These are phyloP conservation scores for Colletotrichum acutatum DNA, from an alignment of 2,329 filamentous ascomycete genomes.

Conservation along the genomic window DNA sequence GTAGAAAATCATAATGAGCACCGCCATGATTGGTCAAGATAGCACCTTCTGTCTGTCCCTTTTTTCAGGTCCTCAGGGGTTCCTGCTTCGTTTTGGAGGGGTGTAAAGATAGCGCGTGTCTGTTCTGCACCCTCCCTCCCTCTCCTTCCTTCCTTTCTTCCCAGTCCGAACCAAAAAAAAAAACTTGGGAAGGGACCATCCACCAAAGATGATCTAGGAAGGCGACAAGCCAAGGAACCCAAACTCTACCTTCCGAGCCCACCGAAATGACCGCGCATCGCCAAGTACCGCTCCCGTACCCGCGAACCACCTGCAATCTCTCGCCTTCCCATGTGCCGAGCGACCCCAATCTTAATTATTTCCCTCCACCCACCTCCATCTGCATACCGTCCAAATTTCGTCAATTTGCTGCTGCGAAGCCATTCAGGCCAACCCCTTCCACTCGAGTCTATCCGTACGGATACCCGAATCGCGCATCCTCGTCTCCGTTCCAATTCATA, in stretches of 20 bases:
- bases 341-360: slow-evolving; percentile 26
- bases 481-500: background rate
- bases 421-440: background rate
- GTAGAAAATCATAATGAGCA: background rate
- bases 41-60: background rate
- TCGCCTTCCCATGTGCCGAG: slow-evolving; percentile 25
- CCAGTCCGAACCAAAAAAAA: background rate
- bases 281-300: slow-evolving; percentile 22
- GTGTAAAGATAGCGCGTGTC: slow-evolving; percentile 1
- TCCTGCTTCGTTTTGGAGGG: background rate
- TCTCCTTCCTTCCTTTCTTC: background rate
- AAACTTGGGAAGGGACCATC: background rate
- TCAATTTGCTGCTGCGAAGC: slow-evolving; percentile 14
- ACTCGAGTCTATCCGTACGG: background rate
- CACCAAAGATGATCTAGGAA: background rate
- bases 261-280: background rate
- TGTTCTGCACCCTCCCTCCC: background rate
- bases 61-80: slow-evolving; percentile 11
- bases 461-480: background rate
- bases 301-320: slow-evolving; percentile 18
- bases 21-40: background rate
- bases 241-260: background rate
- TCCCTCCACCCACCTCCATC: background rate
- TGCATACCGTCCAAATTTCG: slow-evolving; percentile 6
- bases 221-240: background rate